phyloP scores from a whole-genome alignment of 2,329 filamentous ascomycete genomes.

The Diaporthe citri region DNA sequence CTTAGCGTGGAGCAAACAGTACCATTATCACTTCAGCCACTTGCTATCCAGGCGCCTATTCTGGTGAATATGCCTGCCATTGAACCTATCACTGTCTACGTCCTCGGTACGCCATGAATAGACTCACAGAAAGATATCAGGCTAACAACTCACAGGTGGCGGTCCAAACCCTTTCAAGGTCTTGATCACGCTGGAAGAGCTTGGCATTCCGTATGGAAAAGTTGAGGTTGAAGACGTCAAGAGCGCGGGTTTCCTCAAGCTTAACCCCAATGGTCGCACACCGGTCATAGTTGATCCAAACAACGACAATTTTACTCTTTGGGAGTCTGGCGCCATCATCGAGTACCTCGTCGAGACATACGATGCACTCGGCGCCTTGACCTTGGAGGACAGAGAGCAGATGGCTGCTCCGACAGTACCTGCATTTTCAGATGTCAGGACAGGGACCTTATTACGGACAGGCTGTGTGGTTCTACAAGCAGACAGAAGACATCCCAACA shows the following conservation, averaged over 20 bases:
- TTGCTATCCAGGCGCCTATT: too few relatives aligned
- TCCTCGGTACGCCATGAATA: not conserved
- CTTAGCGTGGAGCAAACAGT: not conserved
- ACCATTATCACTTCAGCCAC: not conserved
- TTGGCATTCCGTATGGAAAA: not conserved
- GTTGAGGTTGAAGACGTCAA: not conserved
- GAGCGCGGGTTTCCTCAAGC: not conserved
- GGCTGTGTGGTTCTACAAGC: not conserved
- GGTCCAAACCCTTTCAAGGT: not conserved
- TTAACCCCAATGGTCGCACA: not conserved
- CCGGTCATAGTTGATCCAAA: not conserved
- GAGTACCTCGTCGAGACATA: not conserved
- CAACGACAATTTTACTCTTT: not conserved
- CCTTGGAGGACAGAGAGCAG: not conserved
- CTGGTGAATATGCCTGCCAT: not conserved
- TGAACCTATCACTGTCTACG: not conserved
- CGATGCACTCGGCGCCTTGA: not conserved
- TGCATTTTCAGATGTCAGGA: not conserved
- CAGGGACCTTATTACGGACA: not conserved
- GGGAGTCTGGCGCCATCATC: not conserved
- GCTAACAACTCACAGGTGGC: not conserved
- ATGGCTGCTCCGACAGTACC: not conserved
- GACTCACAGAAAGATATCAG: not conserved
- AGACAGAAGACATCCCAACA: not conserved
- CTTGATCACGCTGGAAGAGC: not conserved